Conservation (phyloP, 1,284 basidiomycete genomes). For the Porogramme epimiltina region DNA sequence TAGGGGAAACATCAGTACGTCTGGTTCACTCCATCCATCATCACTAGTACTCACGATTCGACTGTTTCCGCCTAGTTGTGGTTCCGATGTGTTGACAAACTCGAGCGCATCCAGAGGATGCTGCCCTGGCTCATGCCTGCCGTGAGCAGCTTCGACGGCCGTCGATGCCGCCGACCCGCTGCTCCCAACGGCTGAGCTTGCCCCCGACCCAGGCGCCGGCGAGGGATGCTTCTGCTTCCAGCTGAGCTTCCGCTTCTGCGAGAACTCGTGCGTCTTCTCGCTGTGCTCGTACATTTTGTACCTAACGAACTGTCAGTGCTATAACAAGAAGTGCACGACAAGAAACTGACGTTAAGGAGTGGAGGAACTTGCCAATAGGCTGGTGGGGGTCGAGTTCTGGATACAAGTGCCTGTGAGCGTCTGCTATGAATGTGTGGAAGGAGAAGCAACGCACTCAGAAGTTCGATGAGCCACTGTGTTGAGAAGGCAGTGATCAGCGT, state of each 20-base stretch:
- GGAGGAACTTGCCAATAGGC: slow-evolving; percentile 10
- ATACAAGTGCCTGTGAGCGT: too few species aligned
- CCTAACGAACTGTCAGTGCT: neutral
- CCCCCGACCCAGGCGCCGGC: neutral
- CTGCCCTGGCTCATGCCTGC: too few species aligned
- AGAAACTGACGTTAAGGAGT: slow-evolving; percentile 9
- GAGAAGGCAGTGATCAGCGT: slow-evolving; percentile 22
- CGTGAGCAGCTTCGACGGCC: neutral
- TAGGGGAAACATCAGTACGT: too few species aligned
- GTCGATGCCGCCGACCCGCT: neutral
- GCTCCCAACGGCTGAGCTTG: neutral
- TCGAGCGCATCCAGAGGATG: neutral
- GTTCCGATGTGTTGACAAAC: neutral
- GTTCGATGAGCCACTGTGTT: slow-evolving; percentile 18
- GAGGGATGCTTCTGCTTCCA: slow-evolving; percentile 7
- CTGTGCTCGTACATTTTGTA: slow-evolving; percentile 15
- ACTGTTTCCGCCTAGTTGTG: slow-evolving; percentile 3
- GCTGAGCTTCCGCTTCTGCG: slow-evolving; percentile 10
- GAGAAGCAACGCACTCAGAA: slow-evolving; percentile 1
- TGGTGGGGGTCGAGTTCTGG: slow-evolving; percentile 3
- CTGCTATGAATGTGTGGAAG: too few species aligned
- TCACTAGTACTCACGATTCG: slow-evolving; percentile 8
- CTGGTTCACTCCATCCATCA: too few species aligned
- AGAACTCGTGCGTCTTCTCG: slow-evolving; percentile 12
- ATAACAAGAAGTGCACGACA: neutral